These are phyloP conservation scores for Ophiostoma fasciatum DNA, from an alignment of 2,329 filamentous ascomycete genomes.

Conservation along the genomic window DNA sequence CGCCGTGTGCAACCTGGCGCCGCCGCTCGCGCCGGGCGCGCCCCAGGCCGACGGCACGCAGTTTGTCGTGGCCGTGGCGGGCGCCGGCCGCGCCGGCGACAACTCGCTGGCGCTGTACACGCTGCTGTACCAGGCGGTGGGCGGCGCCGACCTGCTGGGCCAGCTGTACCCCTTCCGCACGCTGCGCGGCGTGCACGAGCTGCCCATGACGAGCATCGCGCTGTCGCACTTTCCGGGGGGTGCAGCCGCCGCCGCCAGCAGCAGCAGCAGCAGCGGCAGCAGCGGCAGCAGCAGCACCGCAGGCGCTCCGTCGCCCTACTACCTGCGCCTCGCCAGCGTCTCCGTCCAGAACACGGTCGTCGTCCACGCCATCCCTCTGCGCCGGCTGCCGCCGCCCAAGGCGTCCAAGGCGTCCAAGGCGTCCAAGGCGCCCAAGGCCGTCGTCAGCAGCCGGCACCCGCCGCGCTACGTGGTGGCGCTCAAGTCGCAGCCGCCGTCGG, in stretches of 20 bases:
- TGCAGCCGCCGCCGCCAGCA: slow-evolving; percentile 18
- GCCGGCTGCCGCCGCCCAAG: slow-evolving; percentile 21
- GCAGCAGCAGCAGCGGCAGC: background rate
- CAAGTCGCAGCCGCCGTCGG: slow-evolving; percentile 37
- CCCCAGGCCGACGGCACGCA: slow-evolving; percentile 49
- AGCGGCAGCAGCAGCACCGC: slow-evolving; percentile 21
- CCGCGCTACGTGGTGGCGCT: slow-evolving; percentile 57
- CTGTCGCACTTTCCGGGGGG: slow-evolving; percentile 46
- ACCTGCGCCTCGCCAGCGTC: slow-evolving; percentile 65
- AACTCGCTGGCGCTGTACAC: slow-evolving; percentile 66
- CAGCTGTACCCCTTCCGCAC: slow-evolving; percentile 36
- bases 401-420: slow-evolving; percentile 19
- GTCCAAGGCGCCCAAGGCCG: slow-evolving; percentile 13
- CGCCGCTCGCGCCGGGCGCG: slow-evolving; percentile 28
- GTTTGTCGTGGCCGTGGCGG: slow-evolving; percentile 66
- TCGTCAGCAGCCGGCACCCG: slow-evolving; percentile 20
- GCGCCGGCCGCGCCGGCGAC: slow-evolving; percentile 44
- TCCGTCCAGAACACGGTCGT: slow-evolving; percentile 67
- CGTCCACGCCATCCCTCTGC: slow-evolving; percentile 64
- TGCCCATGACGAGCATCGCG: slow-evolving; percentile 42
- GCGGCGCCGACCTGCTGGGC: slow-evolving; percentile 36
- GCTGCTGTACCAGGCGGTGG: slow-evolving; percentile 46
- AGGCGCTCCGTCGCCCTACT: slow-evolving; percentile 31
- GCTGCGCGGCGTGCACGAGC: slow-evolving; percentile 38
- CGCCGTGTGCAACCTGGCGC: slow-evolving; percentile 56